phyloP scores from a whole-genome alignment of 805 yeast genomes.

The Teunomyces funiuensis region DNA sequence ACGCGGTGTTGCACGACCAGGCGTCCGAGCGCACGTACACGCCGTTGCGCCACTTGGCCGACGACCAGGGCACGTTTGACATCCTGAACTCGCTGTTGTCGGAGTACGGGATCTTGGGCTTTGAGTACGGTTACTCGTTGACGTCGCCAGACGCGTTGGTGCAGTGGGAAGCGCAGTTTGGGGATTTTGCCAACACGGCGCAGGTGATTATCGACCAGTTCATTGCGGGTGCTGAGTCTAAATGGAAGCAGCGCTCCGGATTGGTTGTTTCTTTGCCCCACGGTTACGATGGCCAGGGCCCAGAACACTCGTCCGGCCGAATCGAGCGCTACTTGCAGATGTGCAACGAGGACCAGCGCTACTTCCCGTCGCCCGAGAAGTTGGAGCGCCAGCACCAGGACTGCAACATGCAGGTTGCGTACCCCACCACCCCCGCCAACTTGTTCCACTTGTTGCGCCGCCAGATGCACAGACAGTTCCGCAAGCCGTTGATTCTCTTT shows the following conservation, averaged over 20 bases:
- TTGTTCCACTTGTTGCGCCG: constrained; percentile 95
- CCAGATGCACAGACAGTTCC: constrained; percentile 99
- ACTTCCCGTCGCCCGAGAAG: constrained; percentile 86
- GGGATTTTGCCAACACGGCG: constrained; percentile 99
- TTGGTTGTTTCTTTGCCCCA: constrained; percentile 93
- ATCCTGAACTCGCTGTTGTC: constrained; percentile 94
- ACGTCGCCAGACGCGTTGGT: constrained; percentile 96
- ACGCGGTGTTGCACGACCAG: constrained; percentile 97
- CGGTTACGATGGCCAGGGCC: constrained; percentile 99
- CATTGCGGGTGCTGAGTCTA: constrained; percentile 93
- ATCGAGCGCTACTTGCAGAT: constrained; percentile 94
- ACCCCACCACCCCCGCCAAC: constrained; percentile 97
- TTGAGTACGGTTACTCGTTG: constrained; percentile 97
- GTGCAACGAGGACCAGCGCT: constrained; percentile 93
- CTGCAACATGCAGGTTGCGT: constrained; percentile 95
- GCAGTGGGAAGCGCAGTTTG: constrained; percentile 99
- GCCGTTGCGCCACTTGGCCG: constrained; percentile 79
- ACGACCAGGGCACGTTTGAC: constrained; percentile 80
- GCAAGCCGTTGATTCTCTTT: constrained; percentile 83
- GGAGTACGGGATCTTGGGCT: constrained; percentile 99
- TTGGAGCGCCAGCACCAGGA: constrained; percentile 98
- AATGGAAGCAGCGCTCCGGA: constrained; percentile 99
- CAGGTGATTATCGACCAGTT: constrained; percentile 97
- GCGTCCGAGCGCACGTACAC: constrained; percentile 76
- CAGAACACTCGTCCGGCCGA: constrained; percentile 98